Conservation (phyloP, 1,284 basidiomycete species). For the Phaffia rhodozyma region DNA sequence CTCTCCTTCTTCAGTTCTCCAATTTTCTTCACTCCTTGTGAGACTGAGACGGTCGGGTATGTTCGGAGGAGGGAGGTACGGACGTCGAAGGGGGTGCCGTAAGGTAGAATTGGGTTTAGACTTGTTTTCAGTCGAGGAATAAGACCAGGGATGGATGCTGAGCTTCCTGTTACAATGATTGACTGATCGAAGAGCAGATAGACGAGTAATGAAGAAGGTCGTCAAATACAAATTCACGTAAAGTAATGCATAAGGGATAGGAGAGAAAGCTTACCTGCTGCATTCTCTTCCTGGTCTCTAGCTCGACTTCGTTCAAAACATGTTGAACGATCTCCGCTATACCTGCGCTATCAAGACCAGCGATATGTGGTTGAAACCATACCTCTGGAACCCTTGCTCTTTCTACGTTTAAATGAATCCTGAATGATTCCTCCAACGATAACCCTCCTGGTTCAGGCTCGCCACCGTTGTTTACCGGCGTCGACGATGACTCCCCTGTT, state of each 20-base stretch:
- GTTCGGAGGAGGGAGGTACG: slow-evolving; percentile 6
- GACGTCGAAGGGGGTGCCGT: slow-evolving; percentile 56
- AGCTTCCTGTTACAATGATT: slow-evolving; percentile 79
- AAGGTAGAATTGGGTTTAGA: slow-evolving; percentile 67
- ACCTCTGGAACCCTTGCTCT: slow-evolving; percentile 85
- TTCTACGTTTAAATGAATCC: slow-evolving; percentile 81
- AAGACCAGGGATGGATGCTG: slow-evolving; percentile 64
- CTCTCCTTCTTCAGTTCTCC: too few relatives aligned
- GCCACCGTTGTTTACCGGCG: slow-evolving; percentile 21
- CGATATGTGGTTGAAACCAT: slow-evolving; percentile 85
- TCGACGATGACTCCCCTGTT: too few relatives aligned
- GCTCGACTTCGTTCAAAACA: slow-evolving; percentile 67
- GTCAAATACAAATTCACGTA: neutral
- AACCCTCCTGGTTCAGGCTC: slow-evolving; percentile 48
- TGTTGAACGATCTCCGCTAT: slow-evolving; percentile 80
- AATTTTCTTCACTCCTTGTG: too few relatives aligned
- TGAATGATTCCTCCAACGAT: slow-evolving; percentile 31
- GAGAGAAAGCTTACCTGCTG: slow-evolving; percentile 37
- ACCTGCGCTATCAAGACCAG: slow-evolving; percentile 89
- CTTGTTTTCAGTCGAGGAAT: slow-evolving; percentile 53
- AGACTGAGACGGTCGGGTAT: slow-evolving; percentile 37
- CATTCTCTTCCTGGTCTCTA: slow-evolving; percentile 51
- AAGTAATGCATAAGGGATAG: neutral
- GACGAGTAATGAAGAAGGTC: neutral
- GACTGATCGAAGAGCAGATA: slow-evolving; percentile 43